A percentile compares a stretch with the other conserved stretches of the same genome.
Evolutionary conservation across 768 basidiomycete genomes (phyloP).

Genomic region (Lactarius tabidus): DNA sequence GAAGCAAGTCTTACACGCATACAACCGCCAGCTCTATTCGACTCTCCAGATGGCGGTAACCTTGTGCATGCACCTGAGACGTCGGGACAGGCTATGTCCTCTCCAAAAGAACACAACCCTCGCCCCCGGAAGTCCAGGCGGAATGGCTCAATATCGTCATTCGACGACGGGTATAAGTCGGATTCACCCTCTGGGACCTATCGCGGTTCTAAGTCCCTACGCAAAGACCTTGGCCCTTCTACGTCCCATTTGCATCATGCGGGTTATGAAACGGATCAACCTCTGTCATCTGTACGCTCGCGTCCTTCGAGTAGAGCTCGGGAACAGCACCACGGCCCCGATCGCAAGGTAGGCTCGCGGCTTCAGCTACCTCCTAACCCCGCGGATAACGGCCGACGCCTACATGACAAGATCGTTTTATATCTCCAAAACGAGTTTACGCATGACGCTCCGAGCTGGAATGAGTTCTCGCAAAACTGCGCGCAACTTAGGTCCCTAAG

Average conservation of each 20-base stretch:
- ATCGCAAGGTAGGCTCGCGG: not conserved
- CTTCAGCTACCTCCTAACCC: conserved; percentile 7
- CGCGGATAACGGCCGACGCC: not conserved
- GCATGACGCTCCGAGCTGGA: conserved; percentile 9
- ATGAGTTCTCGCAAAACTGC: conserved; percentile 12
- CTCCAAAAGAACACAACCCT: not conserved
- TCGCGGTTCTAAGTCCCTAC: not conserved
- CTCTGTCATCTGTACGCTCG: not conserved
- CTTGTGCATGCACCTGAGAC: not conserved
- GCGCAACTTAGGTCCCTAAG: conserved; percentile 7
- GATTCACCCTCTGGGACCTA: conserved; percentile 1
- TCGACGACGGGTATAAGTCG: conserved; percentile 12
- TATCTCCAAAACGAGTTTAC: conserved; percentile 9
- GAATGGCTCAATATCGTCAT: not conserved
- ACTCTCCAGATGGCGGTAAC: not conserved
- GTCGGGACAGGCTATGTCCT: not conserved
- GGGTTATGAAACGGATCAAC: conserved; percentile 17
- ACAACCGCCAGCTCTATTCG: not conserved
- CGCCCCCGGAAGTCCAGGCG: conserved; percentile 14
- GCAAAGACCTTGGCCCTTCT: not conserved
- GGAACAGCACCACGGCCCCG: not conserved
- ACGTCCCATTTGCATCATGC: not conserved
- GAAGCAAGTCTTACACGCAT: conserved; percentile 1
- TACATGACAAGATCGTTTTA: conserved; percentile 9
- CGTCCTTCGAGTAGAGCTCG: not conserved